Base-by-base conservation (phyloP, 1,284 basidiomycete species). In the Irpex sp. region DNA sequence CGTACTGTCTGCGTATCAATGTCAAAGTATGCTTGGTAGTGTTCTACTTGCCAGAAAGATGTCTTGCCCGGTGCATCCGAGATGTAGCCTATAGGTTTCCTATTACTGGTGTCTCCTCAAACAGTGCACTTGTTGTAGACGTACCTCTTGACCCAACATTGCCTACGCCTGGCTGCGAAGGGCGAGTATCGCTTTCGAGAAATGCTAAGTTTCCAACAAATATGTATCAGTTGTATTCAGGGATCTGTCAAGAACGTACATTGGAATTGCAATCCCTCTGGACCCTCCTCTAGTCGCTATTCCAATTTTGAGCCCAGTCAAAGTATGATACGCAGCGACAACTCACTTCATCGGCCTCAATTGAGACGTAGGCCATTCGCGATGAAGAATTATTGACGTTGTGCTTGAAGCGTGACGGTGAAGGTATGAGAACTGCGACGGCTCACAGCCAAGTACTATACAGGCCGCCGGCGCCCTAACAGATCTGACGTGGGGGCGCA, bases 1-100 rank as follows among this genome's bases (percentile, higher is more conserved):
- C 80, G 57, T 60, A 89, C 89, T 1, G 84, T 90, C 66, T 83
- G 82, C 0, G 92, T 93, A 75, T 93, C 91, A 19, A 93, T 83
- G 63, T 93, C 91, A 67, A 93, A 93, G 75, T 91, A 91, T 4
- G 83, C 79, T 68, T 92, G 91, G 71, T 92, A 93, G 72, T 91
- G 91, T 64, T 93, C 91, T 37, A 92, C 70, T 31, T 83, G 85
- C 91, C 89, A 93, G 75, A 92, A 91, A 1, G 84, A 75, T 11
- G 67, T 44, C 57, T 70, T 63, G 59, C 66, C 7, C 78, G 73
- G 52, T 71, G 75, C n/a, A 75, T 76, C 64, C 76, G 80, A 71
- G 51, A 74, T 73, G 63, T 72, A 77, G 82, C 85, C 70, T 82
- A 37, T 17, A 49, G 8, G 26, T 37, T n/a, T 51, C 11, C 7